phyloP scores from a whole-genome alignment of 2,329 filamentous ascomycete genomes.

The Talaromyces sp. region DNA sequence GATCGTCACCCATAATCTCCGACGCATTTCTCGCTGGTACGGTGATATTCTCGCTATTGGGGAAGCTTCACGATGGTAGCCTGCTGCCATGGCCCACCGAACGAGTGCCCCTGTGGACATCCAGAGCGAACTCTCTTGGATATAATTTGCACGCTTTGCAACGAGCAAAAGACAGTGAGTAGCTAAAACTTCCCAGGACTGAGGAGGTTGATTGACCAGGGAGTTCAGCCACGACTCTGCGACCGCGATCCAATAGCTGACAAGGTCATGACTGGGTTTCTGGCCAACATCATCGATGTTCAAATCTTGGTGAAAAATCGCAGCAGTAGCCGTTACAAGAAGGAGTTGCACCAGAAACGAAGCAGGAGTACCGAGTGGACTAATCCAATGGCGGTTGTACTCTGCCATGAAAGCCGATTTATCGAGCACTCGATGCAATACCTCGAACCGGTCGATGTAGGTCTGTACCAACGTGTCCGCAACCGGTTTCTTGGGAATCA shows the following conservation, averaged over 20 bases:
- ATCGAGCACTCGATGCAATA: conserved; percentile 6
- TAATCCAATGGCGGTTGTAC: conserved; percentile 9
- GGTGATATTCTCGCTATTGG: conserved; percentile 33
- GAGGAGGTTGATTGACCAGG: background rate
- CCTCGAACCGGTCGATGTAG: conserved; percentile 3
- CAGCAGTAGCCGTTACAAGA: conserved; percentile 1
- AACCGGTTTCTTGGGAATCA: background rate
- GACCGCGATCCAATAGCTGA: background rate
- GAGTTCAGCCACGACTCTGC: conserved; percentile 8
- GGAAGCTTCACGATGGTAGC: conserved; percentile 47
- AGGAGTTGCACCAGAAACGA: conserved; percentile 6
- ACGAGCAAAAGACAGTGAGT: conserved; percentile 8
- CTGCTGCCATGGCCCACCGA: conserved; percentile 52
- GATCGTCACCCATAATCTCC: conserved; percentile 56
- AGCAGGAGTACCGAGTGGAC: background rate
- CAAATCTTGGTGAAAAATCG: background rate
- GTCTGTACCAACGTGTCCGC: conserved; percentile 8
- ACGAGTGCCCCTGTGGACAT: conserved; percentile 48
- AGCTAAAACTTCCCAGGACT: background rate
- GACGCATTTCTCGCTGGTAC: conserved; percentile 47
- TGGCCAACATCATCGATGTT: background rate
- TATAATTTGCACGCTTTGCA: conserved; percentile 9
- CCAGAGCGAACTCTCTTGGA: conserved; percentile 28
- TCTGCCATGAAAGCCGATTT: conserved; percentile 12
- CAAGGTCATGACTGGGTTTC: background rate